Percentiles rank a stretch among this genome's conserved stretches.
Evolutionary conservation across 169 alveolate genomes (phyloP).

Genomic region (Plasmodium fragile): DNA sequence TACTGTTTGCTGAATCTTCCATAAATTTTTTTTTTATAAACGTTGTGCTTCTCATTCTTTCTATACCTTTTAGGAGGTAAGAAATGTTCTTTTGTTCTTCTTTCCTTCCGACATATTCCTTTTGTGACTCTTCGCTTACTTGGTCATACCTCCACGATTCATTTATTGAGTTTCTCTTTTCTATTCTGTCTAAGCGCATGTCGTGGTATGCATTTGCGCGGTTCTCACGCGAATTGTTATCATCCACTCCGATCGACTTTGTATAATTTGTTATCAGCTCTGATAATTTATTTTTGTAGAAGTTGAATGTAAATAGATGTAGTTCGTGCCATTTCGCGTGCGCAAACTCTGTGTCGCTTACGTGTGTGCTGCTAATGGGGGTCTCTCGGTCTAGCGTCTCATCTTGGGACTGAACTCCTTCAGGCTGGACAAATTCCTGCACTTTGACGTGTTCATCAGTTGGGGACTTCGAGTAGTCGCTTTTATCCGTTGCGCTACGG

Average conservation of each 20-base stretch:
- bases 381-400: neutral
- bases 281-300: constrained; percentile 29
- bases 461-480: neutral
- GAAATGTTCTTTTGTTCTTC: constrained; percentile 10
- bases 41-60: constrained; percentile 33
- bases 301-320: constrained; percentile 34
- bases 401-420: neutral
- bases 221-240: neutral
- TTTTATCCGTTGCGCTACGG: neutral
- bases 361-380: neutral
- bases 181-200: neutral
- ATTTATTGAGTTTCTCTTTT: neutral
- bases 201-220: neutral
- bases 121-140: neutral
- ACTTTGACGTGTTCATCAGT: neutral
- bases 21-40: constrained; percentile 6
- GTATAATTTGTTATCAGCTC: constrained; percentile 31
- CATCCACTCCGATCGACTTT: neutral
- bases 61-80: constrained; percentile 49
- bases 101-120: neutral
- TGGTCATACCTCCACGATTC: neutral
- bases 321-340: constrained; percentile 21
- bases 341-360: neutral
- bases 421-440: neutral
- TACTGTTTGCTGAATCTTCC: constrained; percentile 15